These are phyloP conservation scores for Agastache rugosa DNA, from an alignment of 257 asterid species.

Conservation along the genomic window DNA sequence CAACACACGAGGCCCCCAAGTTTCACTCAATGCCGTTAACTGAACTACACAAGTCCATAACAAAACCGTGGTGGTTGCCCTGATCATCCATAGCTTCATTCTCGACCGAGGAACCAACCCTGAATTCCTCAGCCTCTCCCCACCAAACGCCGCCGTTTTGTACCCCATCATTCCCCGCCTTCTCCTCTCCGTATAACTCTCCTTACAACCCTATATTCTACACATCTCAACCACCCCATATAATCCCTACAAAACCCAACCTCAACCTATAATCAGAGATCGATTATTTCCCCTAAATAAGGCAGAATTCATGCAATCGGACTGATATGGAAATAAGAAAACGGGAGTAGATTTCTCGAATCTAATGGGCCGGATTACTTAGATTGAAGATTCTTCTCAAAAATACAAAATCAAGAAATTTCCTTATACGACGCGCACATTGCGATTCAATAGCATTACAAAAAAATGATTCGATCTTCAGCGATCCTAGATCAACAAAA, in stretches of 20 bases:
- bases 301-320: background rate
- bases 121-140: conserved; percentile 53
- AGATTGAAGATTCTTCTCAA: conserved; percentile 30
- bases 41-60: conserved; percentile 83
- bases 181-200: conserved; percentile 32
- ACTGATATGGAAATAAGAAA: background rate
- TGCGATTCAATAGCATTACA: conserved; percentile 18
- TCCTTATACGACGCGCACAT: conserved; percentile 26
- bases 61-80: conserved; percentile 68
- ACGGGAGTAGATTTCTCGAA: conserved; percentile 5
- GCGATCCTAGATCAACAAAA: conserved; percentile 22
- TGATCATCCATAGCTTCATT: conserved; percentile 81
- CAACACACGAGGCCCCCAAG: conserved; percentile 76
- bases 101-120: conserved; percentile 63
- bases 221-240: conserved; percentile 54
- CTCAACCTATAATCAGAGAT: background rate
- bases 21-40: conserved; percentile 73
- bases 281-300: background rate
- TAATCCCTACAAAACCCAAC: conserved; percentile 21
- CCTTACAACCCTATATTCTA: conserved; percentile 53
- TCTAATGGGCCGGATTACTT: conserved; percentile 11
- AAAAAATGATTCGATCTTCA: conserved; percentile 33
- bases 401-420: background rate
- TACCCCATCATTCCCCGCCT: conserved; percentile 63
- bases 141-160: conserved; percentile 53